Base-by-base conservation (phyloP, 2,329 filamentous ascomycete species). In the Endocalyx cinctus region DNA sequence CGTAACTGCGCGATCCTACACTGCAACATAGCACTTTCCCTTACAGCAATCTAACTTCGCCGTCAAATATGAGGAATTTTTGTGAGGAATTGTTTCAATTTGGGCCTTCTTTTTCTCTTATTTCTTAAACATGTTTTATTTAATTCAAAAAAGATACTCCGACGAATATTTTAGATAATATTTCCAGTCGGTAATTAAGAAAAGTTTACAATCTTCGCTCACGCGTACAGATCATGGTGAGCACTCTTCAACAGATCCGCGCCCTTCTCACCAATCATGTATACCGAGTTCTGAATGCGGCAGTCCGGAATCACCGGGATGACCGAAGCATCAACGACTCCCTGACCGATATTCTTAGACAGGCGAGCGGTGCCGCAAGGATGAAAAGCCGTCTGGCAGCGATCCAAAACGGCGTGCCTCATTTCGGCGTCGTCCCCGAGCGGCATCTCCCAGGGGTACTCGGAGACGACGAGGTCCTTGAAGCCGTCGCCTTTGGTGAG, bases 361-460 rank as follows among this genome's bases (percentile, higher is more conserved):
- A 80, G 59, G 14, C 75, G 67, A 5, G 61, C 54, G 6, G 70
- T 77, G 28, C 77, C 74, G 32, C 72, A 77, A 4, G 74, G 74
- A 44, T 78, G 72, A 58, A 74, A 79, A 0, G 63, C 67, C 4
- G 75, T 80, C 57, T 80, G 73, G 18, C 57, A 71, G n/a, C 76
- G 62, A 35, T 80, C 76, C 6, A 80, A 53, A 10, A 80, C 68
- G 25, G 65, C 58, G 31, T 63, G 62, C 26, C 71, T 67, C 75
- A 81, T 80, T 2, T 59, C 67, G 36, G 70, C 67, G 32, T 80
- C 73, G 1, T 64, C 65, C 10, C 72, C 47, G 3, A 70, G 61
- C 0, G 76, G 75, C 72, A 81, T 77, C 0, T 64, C 56, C 74
- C 73, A 80, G 0, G 77, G 77, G 47, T 79, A 82, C 34, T 75